Percentiles rank a stretch among this genome's conserved stretches.
Conservation (phyloP, 371 early-diverging fungal genomes). For the Capniomyces stellatus region DNA sequence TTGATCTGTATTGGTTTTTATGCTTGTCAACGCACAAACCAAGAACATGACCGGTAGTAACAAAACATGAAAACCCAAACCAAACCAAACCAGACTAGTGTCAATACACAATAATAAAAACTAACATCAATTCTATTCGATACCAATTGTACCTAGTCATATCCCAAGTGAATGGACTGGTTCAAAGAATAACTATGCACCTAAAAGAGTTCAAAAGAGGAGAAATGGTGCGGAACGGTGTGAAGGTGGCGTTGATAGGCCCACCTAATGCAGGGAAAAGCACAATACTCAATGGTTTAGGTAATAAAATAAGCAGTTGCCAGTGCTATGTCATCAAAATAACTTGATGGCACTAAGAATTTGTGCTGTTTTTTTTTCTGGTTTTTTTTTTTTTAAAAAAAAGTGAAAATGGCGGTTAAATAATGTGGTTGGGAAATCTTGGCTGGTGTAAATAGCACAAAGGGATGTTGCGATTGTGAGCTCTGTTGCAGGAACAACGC, state of each 20-base stretch:
- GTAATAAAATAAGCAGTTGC: constrained; percentile 18
- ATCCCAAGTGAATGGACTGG: constrained; percentile 12
- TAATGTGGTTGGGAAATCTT: neutral
- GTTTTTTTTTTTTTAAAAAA: too few species aligned
- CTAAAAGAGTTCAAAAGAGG: constrained; percentile 45
- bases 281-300: constrained; percentile 46
- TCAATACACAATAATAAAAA: too few species aligned
- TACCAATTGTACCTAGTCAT: constrained; percentile 4
- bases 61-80: too few species aligned
- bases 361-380: too few species aligned
- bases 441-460: constrained; percentile 33
- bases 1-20: too few species aligned
- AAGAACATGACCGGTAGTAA: too few species aligned
- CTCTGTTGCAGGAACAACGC: constrained; percentile 57
- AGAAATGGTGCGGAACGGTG: constrained; percentile 52
- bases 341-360: too few species aligned
- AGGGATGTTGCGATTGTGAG: constrained; percentile 68
- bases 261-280: constrained; percentile 76
- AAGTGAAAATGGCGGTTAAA: neutral
- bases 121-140: too few species aligned
- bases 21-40: too few species aligned
- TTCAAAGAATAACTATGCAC: constrained; percentile 28
- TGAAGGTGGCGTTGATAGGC: constrained; percentile 52
- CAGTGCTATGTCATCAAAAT: too few species aligned
- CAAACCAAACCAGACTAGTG: too few species aligned